Evolutionary conservation across 805 yeast species (phyloP), one percentile per base, ranked within the genome.

Genomic region (Phaffomyces opuntiae): DNA sequence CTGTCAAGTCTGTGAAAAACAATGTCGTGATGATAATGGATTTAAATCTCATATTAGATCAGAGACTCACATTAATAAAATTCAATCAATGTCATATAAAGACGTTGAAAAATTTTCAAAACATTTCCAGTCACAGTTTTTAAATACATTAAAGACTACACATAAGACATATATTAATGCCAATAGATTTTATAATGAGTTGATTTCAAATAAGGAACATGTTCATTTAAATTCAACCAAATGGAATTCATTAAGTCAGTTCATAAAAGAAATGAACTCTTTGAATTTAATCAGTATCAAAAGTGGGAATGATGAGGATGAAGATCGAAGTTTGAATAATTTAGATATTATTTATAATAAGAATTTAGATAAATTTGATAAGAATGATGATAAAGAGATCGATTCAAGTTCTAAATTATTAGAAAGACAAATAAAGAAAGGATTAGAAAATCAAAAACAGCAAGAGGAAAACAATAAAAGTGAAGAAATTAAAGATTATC

Each of bases 1-100:
- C 64, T 93, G 99, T 63, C 98, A 84, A 62, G 74, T 87, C 3
- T 93, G 99, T 59, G 78, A 75, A 60, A 88, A 91, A 58, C 99
- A 93, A 66, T 90, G 98, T 62, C 69, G 97, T 45, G 99, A 95
- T 62, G 95, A 86, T 51, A 91, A 93, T 65, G 99, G 99, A 25
- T 93, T 86, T 69, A 83, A 85, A 56, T 84, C 91, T 56, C 99
- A 93, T 62, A 73, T 83, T n/a, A 72, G 74, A 51, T 81, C 95
- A n/a, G 87, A 86, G 39, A 71, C 85, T 2, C 99, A 93, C 60
- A 64, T 75, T 40, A 75, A 77, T 17, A 77, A 76, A 43, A 75
- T 85, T 38, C 63, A 72, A 17, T 68, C 72, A 6, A 62, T 78
- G 7, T 73, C 74, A 0, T 66, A 69, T 7, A 64, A 64, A 13